Evolutionary conservation across 2,329 filamentous ascomycete species (phyloP).

Genomic region (Fusarium odoratissimum): DNA sequence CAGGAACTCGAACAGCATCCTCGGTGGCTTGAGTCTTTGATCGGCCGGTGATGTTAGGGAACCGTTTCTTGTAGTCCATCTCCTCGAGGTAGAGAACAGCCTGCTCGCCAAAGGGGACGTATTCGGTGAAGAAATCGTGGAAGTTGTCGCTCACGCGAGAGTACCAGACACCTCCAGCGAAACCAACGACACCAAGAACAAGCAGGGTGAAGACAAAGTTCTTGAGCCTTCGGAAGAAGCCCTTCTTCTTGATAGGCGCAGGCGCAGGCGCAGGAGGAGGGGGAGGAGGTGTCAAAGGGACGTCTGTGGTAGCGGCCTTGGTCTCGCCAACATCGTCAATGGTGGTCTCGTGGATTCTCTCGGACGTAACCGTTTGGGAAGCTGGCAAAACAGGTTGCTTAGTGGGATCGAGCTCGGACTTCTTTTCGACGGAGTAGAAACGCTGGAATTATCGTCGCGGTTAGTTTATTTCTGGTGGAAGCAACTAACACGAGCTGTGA

Average conservation of each 20-base stretch:
- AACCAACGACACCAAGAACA: conserved; percentile 80
- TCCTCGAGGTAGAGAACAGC: conserved; percentile 96
- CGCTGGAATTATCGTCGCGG: conserved; percentile 56
- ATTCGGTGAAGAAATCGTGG: conserved; percentile 99
- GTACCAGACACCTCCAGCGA: conserved; percentile 90
- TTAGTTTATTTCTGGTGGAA: conserved; percentile 47
- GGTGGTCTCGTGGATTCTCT: conserved; percentile 56
- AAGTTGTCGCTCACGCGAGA: conserved; percentile 96
- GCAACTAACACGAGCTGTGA: conserved; percentile 44
- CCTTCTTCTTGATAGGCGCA: conserved; percentile 65
- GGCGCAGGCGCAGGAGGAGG: conserved; percentile 49
- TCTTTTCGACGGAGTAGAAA: conserved; percentile 66
- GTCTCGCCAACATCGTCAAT: conserved; percentile 53
- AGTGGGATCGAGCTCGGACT: conserved; percentile 60
- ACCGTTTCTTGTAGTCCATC: conserved; percentile 89
- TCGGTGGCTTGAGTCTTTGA: conserved; percentile 67
- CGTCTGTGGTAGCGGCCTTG: conserved; percentile 54
- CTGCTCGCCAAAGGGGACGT: conserved; percentile 93
- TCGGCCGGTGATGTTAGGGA: conserved; percentile 65
- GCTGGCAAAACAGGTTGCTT: conserved; percentile 65
- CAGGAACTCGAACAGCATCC: conserved; percentile 82
- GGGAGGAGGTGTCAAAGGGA: conserved; percentile 48
- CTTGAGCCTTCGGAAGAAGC: conserved; percentile 77
- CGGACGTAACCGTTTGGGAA: conserved; percentile 63
- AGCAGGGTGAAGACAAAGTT: conserved; percentile 82